Conservation (phyloP, 352 stramenopile genomes). For the Phytophthora pinifolia region DNA sequence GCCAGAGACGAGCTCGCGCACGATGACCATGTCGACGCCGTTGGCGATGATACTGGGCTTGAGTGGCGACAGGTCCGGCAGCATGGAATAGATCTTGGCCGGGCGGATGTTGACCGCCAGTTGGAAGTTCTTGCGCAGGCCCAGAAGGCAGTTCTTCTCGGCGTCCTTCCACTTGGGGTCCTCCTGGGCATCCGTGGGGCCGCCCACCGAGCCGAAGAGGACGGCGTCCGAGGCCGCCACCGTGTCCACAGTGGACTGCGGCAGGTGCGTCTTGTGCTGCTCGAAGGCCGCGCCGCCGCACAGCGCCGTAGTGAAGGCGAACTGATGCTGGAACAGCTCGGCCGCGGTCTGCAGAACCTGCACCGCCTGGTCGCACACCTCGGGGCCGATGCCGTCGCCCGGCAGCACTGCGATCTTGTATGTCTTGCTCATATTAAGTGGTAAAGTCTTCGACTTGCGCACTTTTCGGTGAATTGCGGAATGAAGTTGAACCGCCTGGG, state of each 20-base stretch:
- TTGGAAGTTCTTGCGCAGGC: slow-evolving; percentile 97
- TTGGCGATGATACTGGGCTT: slow-evolving; percentile 96
- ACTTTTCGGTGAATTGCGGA: slow-evolving; percentile 13
- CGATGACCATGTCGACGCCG: slow-evolving; percentile 98
- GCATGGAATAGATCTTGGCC: slow-evolving; percentile 97
- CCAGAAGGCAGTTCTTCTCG: slow-evolving; percentile 96
- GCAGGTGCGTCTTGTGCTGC: slow-evolving; percentile 90
- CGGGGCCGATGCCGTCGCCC: slow-evolving; percentile 98
- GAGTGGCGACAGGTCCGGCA: slow-evolving; percentile 96
- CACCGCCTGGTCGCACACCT: slow-evolving; percentile 96
- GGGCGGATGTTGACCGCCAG: slow-evolving; percentile 98
- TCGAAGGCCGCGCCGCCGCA: slow-evolving; percentile 97
- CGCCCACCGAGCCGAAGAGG: slow-evolving; percentile 97
- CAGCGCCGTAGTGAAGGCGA: slow-evolving; percentile 93
- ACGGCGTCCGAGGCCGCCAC: slow-evolving; percentile 91
- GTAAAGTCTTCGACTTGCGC: slow-evolving; percentile 3
- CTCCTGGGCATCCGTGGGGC: slow-evolving; percentile 91
- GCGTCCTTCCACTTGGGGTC: slow-evolving; percentile 90
- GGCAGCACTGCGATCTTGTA: slow-evolving; percentile 95
- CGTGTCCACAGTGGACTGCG: slow-evolving; percentile 93
- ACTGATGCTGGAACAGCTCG: slow-evolving; percentile 86
- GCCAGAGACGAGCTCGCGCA: slow-evolving; percentile 97
- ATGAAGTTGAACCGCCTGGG: slow-evolving; percentile 14
- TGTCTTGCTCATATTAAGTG: slow-evolving; percentile 38
- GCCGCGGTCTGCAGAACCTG: slow-evolving; percentile 87